phyloP scores from a whole-genome alignment of 2,329 filamentous ascomycete species.

The Herpotrichia juniperi region DNA sequence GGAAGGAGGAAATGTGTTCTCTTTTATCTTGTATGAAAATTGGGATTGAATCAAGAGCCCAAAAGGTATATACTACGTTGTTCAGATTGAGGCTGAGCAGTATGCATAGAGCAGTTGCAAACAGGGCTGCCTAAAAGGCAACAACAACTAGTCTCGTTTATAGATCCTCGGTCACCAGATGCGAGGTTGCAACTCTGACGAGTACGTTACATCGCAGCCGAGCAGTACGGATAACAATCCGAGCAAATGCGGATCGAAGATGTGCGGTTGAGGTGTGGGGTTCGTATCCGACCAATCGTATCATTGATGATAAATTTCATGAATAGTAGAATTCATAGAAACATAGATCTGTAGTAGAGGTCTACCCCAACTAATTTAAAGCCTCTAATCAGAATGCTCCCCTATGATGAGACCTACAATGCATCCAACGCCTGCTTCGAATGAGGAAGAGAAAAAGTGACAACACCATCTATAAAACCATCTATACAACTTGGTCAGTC shows the following conservation, averaged over 20 bases:
- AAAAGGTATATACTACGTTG: too few species aligned
- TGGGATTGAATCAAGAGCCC: too few species aligned
- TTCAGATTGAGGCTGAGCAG: too few species aligned
- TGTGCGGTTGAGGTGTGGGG: slow-evolving; percentile 17
- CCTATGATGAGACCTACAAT: neutral
- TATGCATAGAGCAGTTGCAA: too few species aligned
- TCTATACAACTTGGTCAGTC: slow-evolving; percentile 3
- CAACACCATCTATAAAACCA: neutral
- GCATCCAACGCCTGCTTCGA: neutral
- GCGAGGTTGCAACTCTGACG: too few species aligned
- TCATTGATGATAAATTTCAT: slow-evolving; percentile 10
- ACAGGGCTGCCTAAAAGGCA: too few species aligned
- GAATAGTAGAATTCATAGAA: neutral
- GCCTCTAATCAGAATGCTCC: neutral
- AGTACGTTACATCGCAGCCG: slow-evolving; percentile 30
- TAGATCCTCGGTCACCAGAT: too few species aligned
- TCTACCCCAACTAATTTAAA: neutral
- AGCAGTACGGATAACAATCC: neutral
- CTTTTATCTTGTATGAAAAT: too few species aligned
- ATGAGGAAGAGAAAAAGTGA: too few species aligned
- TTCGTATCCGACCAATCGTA: slow-evolving; percentile 25
- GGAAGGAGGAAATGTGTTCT: too few species aligned
- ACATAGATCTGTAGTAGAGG: neutral
- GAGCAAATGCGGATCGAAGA: slow-evolving; percentile 6
- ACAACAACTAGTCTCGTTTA: too few species aligned